Evolutionary conservation across 805 yeast genomes (phyloP).

Genomic region (Monosporozyma unispora): DNA sequence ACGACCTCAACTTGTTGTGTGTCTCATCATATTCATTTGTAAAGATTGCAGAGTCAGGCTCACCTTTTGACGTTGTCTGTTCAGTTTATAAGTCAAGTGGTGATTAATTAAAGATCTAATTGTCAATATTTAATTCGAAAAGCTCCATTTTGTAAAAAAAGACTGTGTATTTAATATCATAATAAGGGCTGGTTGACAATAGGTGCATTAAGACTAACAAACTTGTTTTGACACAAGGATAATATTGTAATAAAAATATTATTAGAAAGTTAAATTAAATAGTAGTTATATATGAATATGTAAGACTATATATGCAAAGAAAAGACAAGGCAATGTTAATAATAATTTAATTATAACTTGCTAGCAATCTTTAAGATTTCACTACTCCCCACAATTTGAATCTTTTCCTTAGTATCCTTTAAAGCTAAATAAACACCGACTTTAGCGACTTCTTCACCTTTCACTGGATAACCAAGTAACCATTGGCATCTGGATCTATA

Average conservation of each 20-base stretch:
- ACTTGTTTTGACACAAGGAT: no score
- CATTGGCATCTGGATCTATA: constrained; percentile 31
- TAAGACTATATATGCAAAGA: neutral
- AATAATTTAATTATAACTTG: neutral
- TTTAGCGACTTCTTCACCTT: constrained; percentile 57
- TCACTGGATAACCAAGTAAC: constrained; percentile 38
- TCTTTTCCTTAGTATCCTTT: constrained; percentile 21
- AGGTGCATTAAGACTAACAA: neutral
- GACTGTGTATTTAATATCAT: no score
- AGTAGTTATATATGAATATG: neutral
- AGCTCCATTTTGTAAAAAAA: no score
- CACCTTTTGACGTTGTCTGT: no score
- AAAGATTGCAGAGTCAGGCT: no score
- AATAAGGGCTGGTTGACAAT: no score
- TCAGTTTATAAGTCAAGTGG: no score
- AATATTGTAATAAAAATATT: neutral
- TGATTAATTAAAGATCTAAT: no score
- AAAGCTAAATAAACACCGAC: constrained; percentile 41
- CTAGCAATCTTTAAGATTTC: constrained; percentile 23
- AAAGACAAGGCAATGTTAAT: neutral
- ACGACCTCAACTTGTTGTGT: no score
- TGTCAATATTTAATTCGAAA: no score
- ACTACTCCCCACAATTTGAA: constrained; percentile 23
- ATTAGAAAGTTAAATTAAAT: neutral
- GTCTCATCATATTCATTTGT: no score